Percentiles rank a stretch among this genome's conserved stretches.
Conservation (phyloP, 2,329 filamentous ascomycete genomes). For the Alternaria infectoria region DNA sequence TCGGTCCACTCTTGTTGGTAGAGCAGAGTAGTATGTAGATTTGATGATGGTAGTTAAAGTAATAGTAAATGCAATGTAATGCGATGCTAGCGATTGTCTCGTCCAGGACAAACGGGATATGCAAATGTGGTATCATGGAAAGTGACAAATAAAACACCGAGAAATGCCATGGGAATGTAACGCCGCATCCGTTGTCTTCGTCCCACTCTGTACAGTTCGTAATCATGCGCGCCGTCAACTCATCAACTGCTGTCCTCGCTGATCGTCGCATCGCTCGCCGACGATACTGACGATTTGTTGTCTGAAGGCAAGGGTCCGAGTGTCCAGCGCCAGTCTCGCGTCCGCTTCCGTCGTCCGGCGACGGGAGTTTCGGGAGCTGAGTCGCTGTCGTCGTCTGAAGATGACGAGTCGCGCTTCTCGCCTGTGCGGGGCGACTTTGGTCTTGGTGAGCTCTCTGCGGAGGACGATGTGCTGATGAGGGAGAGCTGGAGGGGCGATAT, state of each 20-base stretch:
- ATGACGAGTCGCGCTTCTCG: slow-evolving; percentile 54
- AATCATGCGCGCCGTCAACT: neutral
- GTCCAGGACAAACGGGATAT: slow-evolving; percentile 4
- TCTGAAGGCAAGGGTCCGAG: slow-evolving; percentile 53
- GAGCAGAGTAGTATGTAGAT: neutral
- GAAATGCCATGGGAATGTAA: slow-evolving; percentile 11
- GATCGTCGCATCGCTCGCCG: slow-evolving; percentile 27
- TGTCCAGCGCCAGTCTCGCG: slow-evolving; percentile 65
- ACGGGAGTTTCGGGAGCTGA: slow-evolving; percentile 60
- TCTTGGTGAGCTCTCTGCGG: slow-evolving; percentile 33
- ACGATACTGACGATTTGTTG: slow-evolving; percentile 30
- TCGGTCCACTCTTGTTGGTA: neutral
- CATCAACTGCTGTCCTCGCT: slow-evolving; percentile 41
- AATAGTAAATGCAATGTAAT: slow-evolving; percentile 5
- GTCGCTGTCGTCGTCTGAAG: slow-evolving; percentile 56
- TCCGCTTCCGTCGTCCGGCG: slow-evolving; percentile 60
- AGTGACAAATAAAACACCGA: slow-evolving; percentile 9
- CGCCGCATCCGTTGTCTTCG: neutral
- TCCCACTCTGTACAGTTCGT: slow-evolving; percentile 3
- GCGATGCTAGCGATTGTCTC: neutral
- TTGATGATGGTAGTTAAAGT: neutral
- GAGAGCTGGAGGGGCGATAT: slow-evolving; percentile 18
- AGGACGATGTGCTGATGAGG: slow-evolving; percentile 19
- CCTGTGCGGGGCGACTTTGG: slow-evolving; percentile 38
- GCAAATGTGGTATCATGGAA: slow-evolving; percentile 13